These are phyloP conservation scores for Penicillium digitatum DNA, from an alignment of 2,329 filamentous ascomycete species.

Conservation along the genomic window DNA sequence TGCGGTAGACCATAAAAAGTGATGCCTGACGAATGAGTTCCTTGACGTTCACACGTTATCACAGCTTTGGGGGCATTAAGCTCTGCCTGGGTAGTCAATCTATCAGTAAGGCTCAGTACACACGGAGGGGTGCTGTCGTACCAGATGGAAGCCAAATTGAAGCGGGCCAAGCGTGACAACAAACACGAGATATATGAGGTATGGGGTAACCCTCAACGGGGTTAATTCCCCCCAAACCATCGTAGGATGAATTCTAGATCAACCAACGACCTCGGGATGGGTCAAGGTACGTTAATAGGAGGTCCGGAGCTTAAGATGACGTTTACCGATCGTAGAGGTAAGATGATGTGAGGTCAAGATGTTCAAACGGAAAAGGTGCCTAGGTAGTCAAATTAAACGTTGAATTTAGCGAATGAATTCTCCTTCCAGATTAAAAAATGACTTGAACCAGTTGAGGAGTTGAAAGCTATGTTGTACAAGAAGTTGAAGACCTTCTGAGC, in stretches of 20 bases:
- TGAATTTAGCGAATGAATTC: neutral
- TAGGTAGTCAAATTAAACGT: neutral
- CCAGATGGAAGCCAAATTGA: constrained; percentile 91
- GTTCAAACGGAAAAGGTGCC: neutral
- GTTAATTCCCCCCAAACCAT: constrained; percentile 23
- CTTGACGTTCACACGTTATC: constrained; percentile 73
- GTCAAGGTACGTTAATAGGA: neutral
- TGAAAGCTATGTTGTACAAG: neutral
- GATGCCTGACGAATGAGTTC: constrained; percentile 36
- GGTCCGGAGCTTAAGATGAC: neutral
- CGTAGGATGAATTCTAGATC: constrained; percentile 3
- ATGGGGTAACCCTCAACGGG: constrained; percentile 58
- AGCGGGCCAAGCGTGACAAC: constrained; percentile 80
- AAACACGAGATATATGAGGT: constrained; percentile 71
- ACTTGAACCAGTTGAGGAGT: neutral
- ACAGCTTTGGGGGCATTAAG: constrained; percentile 93
- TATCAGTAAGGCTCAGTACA: neutral
- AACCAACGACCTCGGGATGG: neutral
- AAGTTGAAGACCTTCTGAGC: neutral
- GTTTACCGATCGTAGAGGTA: neutral
- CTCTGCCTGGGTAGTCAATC: constrained; percentile 61
- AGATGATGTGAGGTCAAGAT: neutral
- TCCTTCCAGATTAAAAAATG: neutral
- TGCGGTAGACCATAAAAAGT: constrained; percentile 46
- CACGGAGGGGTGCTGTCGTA: constrained; percentile 42